Evolutionary conservation across 768 basidiomycete genomes (phyloP).

Genomic region (Coprinopsis cinerea): DNA sequence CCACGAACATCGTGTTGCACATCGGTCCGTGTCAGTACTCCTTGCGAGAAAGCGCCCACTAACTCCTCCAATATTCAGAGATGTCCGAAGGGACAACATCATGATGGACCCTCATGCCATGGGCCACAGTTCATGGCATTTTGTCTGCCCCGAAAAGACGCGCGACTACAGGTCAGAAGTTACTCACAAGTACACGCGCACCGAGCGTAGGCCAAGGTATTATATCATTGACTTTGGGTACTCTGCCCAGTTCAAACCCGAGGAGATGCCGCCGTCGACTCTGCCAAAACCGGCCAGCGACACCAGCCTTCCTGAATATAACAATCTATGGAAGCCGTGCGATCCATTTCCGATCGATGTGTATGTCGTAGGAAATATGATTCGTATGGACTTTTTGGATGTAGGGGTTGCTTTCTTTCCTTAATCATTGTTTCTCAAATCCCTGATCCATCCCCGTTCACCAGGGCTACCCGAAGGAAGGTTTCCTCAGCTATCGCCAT

Average conservation of each 20-base stretch:
- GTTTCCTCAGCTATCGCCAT: background rate
- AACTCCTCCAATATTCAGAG: conserved; percentile 14
- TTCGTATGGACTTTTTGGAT: conserved; percentile 25
- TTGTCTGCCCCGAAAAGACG: conserved; percentile 7
- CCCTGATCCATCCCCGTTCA: background rate
- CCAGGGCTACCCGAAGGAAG: background rate
- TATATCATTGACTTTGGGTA: conserved; percentile 35
- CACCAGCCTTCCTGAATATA: conserved; percentile 34
- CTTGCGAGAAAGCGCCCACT: background rate
- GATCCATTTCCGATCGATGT: conserved; percentile 40
- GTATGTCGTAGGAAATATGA: conserved; percentile 36
- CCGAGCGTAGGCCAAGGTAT: conserved; percentile 25
- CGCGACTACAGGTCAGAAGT: conserved; percentile 14
- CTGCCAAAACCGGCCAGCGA: conserved; percentile 34
- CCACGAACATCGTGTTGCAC: conserved; percentile 28
- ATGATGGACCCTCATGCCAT: conserved; percentile 29
- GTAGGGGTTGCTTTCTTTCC: conserved; percentile 15
- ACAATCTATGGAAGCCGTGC: conserved; percentile 16
- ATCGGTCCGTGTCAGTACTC: conserved; percentile 22
- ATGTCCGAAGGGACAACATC: conserved; percentile 22
- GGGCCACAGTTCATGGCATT: conserved; percentile 23
- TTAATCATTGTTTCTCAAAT: background rate
- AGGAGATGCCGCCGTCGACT: conserved; percentile 20
- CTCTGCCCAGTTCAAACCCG: conserved; percentile 22
- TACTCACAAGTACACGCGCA: conserved; percentile 19